phyloP scores from a whole-genome alignment of 2,329 filamentous ascomycete genomes.

The Calonectria naviculata region DNA sequence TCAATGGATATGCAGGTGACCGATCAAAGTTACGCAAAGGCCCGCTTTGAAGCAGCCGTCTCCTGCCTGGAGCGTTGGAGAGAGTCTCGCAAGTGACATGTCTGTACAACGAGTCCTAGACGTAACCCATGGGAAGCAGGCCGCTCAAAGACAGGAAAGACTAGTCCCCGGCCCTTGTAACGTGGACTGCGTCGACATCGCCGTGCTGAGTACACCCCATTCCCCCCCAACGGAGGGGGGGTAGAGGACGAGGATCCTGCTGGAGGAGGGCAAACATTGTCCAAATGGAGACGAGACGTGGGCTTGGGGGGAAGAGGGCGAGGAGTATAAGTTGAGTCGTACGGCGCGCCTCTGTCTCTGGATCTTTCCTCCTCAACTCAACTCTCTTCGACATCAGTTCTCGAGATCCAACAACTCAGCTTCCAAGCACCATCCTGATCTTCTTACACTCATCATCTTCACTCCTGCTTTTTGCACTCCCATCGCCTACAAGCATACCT shows the following conservation, averaged over 20 bases:
- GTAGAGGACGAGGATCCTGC: background rate
- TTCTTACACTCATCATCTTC: constrained; percentile 16
- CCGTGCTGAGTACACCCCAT: constrained; percentile 18
- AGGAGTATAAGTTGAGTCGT: constrained; percentile 37
- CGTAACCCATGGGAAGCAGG: constrained; percentile 21
- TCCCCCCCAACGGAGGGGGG: constrained; percentile 20
- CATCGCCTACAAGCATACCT: background rate
- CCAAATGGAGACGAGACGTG: background rate
- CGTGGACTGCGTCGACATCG: constrained; percentile 16
- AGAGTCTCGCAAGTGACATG: constrained; percentile 32
- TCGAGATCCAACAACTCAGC: background rate
- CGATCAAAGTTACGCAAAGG: constrained; percentile 19
- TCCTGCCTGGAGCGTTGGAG: constrained; percentile 21
- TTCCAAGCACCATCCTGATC: background rate
- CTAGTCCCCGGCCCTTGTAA: constrained; percentile 28
- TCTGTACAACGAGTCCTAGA: constrained; percentile 34
- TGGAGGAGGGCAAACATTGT: background rate
- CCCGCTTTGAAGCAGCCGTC: background rate
- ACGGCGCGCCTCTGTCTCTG: constrained; percentile 32
- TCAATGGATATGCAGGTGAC: constrained; percentile 24
- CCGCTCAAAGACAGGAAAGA: constrained; percentile 19
- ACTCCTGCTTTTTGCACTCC: constrained; percentile 13
- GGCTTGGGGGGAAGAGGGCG: constrained; percentile 5
- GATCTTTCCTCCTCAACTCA: constrained; percentile 16
- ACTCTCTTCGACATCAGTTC: background rate